phyloP scores from a whole-genome alignment of 495 filamentous ascomycete species.

The Pseudoneurospora amorphoporcata region DNA sequence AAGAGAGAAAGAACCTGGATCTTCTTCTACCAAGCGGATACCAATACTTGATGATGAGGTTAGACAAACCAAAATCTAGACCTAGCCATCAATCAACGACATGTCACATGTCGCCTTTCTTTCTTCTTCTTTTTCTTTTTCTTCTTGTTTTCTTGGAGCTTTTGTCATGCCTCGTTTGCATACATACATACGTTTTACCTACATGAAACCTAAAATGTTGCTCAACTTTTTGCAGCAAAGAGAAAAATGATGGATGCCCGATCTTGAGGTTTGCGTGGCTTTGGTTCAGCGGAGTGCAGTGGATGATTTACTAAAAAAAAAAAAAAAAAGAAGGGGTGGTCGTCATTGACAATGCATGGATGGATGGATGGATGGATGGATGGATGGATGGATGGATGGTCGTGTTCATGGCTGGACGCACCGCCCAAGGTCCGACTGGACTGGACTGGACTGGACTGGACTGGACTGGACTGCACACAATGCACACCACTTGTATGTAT shows the following conservation, averaged over 20 bases:
- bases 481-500: not conserved
- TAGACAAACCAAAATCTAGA: not conserved
- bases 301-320: not conserved
- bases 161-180: not conserved
- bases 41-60: not conserved
- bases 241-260: not conserved
- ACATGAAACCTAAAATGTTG: not conserved
- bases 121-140: not conserved
- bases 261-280: not conserved
- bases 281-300: not conserved
- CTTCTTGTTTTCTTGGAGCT: not conserved
- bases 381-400: not conserved
- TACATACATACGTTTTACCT: not conserved
- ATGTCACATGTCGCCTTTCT: not conserved
- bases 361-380: not conserved
- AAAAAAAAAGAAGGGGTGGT: not conserved
- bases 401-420: not conserved
- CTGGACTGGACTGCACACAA: not conserved
- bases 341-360: not conserved
- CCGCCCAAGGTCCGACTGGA: not conserved
- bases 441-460: not conserved
- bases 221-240: not conserved
- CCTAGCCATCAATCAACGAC: not conserved
- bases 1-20: not conserved
- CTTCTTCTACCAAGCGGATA: not conserved